Base-by-base conservation (phyloP, 805 yeast genomes). In the Deakozyma indianensis region DNA sequence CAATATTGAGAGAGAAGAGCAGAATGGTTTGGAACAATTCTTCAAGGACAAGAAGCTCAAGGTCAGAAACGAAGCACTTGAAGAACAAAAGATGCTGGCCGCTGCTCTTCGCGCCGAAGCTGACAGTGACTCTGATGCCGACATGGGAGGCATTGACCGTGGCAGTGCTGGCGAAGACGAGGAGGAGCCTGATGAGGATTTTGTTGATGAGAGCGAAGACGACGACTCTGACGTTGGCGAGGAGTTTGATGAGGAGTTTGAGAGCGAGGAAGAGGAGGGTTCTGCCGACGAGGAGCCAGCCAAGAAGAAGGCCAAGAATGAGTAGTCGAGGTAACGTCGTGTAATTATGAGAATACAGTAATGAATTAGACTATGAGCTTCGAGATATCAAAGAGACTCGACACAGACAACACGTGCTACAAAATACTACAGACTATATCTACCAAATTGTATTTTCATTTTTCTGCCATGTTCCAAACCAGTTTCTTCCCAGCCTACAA, bases 1-100 rank as follows among this genome's bases (percentile, higher is more conserved):
- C 51, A 85, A 84, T 57, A 83, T 92, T 53, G 80, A 80, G 50
- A 77, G 86, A 60, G 96, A 85, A 51, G 98, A 92, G 59, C 97
- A 88, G 62, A 77, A 74, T 43, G 66, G 75, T 2, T 69, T 92
- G 48, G 95, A 90, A 60, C 70, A 70, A 41, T 92, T 71, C 68
- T 75, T 90, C 63, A 74, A 73, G 54, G 77, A 81, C 43, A 87
- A 85, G 71, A 83, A 82, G 47, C 66, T 92, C 49, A 71, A 76
- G 53, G 84, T 90, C 44, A 82, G 80, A 67, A 88, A 88, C 59
- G 97, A 90, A 57, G 88, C 87, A 51, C 84, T 79, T 54, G 83
- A 86, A 46, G 94, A 90, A 38, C 86, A 87, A 64, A 79, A 79
- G 43, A 72, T 83, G 69, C 66, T 87, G 58, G 83, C 81, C 41